Conservation (phyloP, 495 filamentous ascomycete species). For the Talaromyces thailandensis region DNA sequence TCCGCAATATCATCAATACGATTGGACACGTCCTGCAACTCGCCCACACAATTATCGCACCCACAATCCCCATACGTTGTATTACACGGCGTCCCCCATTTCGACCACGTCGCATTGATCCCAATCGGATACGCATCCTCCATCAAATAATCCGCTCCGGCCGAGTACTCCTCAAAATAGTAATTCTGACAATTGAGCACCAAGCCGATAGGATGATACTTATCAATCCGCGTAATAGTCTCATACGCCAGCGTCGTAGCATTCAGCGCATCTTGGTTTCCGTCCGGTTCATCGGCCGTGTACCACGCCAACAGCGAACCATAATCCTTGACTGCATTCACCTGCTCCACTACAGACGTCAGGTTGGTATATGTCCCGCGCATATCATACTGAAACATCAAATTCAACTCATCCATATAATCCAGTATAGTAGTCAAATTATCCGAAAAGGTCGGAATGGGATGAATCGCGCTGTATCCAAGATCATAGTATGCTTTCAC, state of each 20-base stretch:
- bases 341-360: conserved; percentile 37
- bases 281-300: conserved; percentile 59
- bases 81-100: conserved; percentile 43
- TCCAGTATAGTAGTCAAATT: conserved; percentile 30
- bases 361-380: conserved; percentile 48
- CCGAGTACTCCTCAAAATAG: conserved; percentile 46
- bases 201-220: conserved; percentile 54
- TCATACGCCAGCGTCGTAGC: conserved; percentile 22
- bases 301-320: conserved; percentile 51
- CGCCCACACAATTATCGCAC: conserved; percentile 53
- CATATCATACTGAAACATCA: conserved; percentile 56
- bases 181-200: conserved; percentile 60
- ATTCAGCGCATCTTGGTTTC: conserved; percentile 46
- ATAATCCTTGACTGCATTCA: conserved; percentile 36
- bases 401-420: conserved; percentile 40
- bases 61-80: conserved; percentile 57
- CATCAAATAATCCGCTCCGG: conserved; percentile 53
- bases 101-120: conserved; percentile 33
- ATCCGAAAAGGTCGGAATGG: conserved; percentile 22
- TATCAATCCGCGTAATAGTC: conserved; percentile 44
- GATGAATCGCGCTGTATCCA: conserved; percentile 43
- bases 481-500: conserved; percentile 27
- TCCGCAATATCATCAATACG: conserved; percentile 37
- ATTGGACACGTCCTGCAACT: conserved; percentile 40
- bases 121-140: conserved; percentile 54